phyloP scores from a whole-genome alignment of 805 yeast species.

The Candida cerambycidarum region DNA sequence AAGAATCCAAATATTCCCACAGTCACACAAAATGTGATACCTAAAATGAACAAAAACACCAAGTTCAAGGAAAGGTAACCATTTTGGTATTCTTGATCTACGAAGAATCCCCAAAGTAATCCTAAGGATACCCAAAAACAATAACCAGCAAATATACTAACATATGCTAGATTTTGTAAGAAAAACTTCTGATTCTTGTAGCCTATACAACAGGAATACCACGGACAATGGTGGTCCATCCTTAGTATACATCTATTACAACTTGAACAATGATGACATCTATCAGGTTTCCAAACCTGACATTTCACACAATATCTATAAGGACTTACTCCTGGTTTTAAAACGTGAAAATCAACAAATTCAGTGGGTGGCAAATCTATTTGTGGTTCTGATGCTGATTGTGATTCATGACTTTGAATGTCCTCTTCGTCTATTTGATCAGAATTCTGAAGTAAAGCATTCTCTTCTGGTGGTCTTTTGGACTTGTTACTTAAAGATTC shows the following conservation, averaged over 20 bases:
- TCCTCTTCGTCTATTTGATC: too few relatives aligned
- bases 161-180: slow-evolving; percentile 65
- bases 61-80: slow-evolving; percentile 53
- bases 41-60: slow-evolving; percentile 59
- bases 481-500: slow-evolving; percentile 3
- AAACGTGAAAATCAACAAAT: slow-evolving; percentile 35
- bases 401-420: neutral
- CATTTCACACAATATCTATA: slow-evolving; percentile 59
- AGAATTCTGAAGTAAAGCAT: neutral
- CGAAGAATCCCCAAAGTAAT: slow-evolving; percentile 51
- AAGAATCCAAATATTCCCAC: slow-evolving; percentile 51
- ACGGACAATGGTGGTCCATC: slow-evolving; percentile 75
- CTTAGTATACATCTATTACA: slow-evolving; percentile 47
- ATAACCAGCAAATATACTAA: slow-evolving; percentile 46
- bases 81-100: slow-evolving; percentile 35
- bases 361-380: slow-evolving; percentile 30
- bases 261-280: slow-evolving; percentile 57
- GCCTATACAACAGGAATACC: slow-evolving; percentile 92
- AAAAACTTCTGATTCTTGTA: slow-evolving; percentile 77
- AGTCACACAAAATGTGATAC: slow-evolving; percentile 53
- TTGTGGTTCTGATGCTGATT: neutral
- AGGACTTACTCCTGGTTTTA: slow-evolving; percentile 52
- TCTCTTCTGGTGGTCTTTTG: neutral
- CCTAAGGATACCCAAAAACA: slow-evolving; percentile 40
- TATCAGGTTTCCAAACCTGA: slow-evolving; percentile 58